Evolutionary conservation across 306 rosid species (phyloP), one percentile per base, ranked within the genome.

Genomic region (Pyrus betulifolia): DNA sequence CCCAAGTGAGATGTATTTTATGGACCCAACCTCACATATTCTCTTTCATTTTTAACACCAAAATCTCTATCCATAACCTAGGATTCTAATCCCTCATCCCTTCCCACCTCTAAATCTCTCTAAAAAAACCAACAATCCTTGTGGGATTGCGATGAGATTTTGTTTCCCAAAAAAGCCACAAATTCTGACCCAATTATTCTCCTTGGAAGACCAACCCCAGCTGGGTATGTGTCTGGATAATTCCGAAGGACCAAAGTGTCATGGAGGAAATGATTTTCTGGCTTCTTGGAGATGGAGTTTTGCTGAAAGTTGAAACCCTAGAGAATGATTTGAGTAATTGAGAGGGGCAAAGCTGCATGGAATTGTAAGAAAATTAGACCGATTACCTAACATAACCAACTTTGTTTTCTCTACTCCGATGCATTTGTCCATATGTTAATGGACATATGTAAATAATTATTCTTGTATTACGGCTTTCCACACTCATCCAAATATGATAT

Each of bases 261-360:
- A 80, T 71, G 86, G 82, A 73, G 57, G 75, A 79, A 80, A 69
- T 80, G 74, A 67, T 52, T 77, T 69, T 81, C 62, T 87, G 90
- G 84, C 84, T 76, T 80, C 61, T 88, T 86, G 92, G 89, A 65
- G 85, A 84, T 91, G 91, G 91, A 87, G 82, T 72, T 84, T 87
- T 84, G 89, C 73, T 63, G 74, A 83, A 89, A 84, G 89, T 70
- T 67, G 74, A 79, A 87, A 86, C 82, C 74, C 78, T 40, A 45
- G 78, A 79, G 67, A 67, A 31, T 74, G 58, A 44, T 51, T 21
- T 4, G 62, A 54, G 60, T 22, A 23, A 61, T 58, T 19, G 82
- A 38, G 76, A 76, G 78, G 82, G 70, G 86, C 86, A 89, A 90
- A 86, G 25, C 54, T 31, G 86, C 79, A 82, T 64, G 76, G 66